Conservation (phyloP, 2,329 filamentous ascomycete genomes). For the Escovopsis weberi region DNA sequence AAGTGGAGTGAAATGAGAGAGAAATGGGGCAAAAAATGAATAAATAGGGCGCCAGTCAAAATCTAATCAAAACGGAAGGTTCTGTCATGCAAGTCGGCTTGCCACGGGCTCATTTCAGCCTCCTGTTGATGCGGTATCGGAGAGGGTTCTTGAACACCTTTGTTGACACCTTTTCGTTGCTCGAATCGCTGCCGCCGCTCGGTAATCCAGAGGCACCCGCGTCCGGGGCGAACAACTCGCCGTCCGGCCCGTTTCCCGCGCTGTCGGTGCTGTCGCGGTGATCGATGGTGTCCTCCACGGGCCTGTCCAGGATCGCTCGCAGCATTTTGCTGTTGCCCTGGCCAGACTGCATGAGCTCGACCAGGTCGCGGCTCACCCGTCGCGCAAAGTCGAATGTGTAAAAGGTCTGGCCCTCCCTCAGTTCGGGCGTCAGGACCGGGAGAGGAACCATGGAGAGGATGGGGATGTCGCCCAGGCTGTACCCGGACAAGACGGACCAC, state of each 20-base stretch:
- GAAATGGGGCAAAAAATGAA: too few relatives aligned
- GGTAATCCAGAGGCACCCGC: background rate
- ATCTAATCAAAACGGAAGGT: too few relatives aligned
- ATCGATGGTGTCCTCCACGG: background rate
- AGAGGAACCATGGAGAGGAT: slow-evolving; percentile 18
- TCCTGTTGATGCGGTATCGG: slow-evolving; percentile 5
- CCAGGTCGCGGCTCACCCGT: slow-evolving; percentile 15
- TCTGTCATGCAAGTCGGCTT: too few relatives aligned
- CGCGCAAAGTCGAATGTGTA: slow-evolving; percentile 17
- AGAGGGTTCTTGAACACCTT: slow-evolving; percentile 5
- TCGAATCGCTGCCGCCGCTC: background rate
- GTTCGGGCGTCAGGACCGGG: slow-evolving; percentile 16
- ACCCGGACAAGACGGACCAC: slow-evolving; percentile 15
- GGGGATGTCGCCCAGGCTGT: slow-evolving; percentile 17
- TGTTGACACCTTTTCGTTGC: slow-evolving; percentile 1
- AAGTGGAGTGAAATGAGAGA: too few relatives aligned
- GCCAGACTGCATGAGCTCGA: slow-evolving; percentile 11
- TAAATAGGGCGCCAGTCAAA: too few relatives aligned
- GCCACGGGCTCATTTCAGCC: slow-evolving; percentile 2
- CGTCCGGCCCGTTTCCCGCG: slow-evolving; percentile 1
- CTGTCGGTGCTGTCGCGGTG: background rate
- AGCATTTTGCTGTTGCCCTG: slow-evolving; percentile 7
- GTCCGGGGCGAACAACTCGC: background rate
- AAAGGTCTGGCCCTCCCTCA: slow-evolving; percentile 18
- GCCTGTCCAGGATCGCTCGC: slow-evolving; percentile 4